Percentiles rank a stretch among this genome's conserved stretches.
phyloP scores from a whole-genome alignment of 208 protist genomes.

The Trypanosoma cruzi region DNA sequence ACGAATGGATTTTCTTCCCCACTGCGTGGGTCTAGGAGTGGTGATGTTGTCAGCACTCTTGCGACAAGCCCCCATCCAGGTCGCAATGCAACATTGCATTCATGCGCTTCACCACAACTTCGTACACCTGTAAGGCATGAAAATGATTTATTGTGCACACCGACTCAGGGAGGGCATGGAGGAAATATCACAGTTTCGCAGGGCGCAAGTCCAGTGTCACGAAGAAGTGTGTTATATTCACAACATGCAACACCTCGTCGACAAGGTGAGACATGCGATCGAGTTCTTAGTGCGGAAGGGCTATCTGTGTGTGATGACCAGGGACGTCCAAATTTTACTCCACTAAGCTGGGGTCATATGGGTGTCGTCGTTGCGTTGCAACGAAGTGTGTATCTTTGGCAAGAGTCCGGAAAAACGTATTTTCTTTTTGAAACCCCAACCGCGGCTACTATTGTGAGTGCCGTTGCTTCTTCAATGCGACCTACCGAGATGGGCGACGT shows the following conservation, averaged over 20 bases:
- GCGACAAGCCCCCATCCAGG: slow-evolving; percentile 5
- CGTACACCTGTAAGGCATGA: slow-evolving; percentile 29
- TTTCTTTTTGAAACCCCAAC: slow-evolving; percentile 3
- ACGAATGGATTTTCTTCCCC: background rate
- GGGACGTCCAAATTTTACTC: slow-evolving; percentile 23
- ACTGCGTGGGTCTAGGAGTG: slow-evolving; percentile 10
- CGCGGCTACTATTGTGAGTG: slow-evolving; percentile 8
- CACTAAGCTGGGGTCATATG: slow-evolving; percentile 33
- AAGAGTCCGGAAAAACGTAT: slow-evolving; percentile 7
- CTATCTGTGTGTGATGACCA: slow-evolving; percentile 21
- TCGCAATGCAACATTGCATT: background rate
- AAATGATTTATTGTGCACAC: slow-evolving; percentile 18
- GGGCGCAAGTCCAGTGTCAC: slow-evolving; percentile 21
- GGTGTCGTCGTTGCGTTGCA: slow-evolving; percentile 33
- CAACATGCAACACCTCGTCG: slow-evolving; percentile 21
- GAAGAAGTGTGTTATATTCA: slow-evolving; percentile 21
- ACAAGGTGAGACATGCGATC: slow-evolving; percentile 18
- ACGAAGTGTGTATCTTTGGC: slow-evolving; percentile 32
- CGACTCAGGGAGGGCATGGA: background rate
- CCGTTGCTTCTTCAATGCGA: slow-evolving; percentile 21
- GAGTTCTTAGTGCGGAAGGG: slow-evolving; percentile 25
- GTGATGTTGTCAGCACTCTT: background rate
- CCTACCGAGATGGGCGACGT: slow-evolving; percentile 12
- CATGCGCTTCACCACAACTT: slow-evolving; percentile 11
- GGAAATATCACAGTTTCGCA: slow-evolving; percentile 8